These are phyloP conservation scores for Ophiocordyceps sinensis DNA, from an alignment of 2,329 filamentous ascomycete genomes.

Conservation along the genomic window DNA sequence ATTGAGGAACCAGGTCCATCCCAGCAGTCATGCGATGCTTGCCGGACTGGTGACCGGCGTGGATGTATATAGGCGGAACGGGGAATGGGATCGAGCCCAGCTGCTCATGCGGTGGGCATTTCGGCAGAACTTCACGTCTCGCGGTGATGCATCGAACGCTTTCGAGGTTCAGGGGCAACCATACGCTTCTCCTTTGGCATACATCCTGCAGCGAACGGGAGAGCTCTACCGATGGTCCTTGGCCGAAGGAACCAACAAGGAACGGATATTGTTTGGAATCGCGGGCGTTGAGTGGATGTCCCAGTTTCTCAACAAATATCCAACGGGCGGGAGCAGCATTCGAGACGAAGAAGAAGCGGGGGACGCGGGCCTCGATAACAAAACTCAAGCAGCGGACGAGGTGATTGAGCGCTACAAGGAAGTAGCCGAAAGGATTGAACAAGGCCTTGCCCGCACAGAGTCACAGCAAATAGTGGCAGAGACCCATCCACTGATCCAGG, in stretches of 20 bases:
- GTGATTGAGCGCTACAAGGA: slow-evolving; percentile 3
- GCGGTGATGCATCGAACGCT: not conserved
- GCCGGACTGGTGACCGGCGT: not conserved
- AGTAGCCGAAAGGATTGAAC: not conserved
- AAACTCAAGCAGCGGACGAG: not conserved
- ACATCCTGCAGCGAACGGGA: not conserved
- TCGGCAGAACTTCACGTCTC: not conserved
- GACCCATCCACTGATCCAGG: not conserved
- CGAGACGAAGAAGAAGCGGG: not conserved
- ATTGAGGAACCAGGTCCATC: not conserved
- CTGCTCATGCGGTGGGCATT: slow-evolving; percentile 1
- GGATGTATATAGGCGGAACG: not conserved
- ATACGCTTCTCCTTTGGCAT: not conserved
- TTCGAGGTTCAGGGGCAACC: not conserved
- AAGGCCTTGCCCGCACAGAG: slow-evolving; percentile 1
- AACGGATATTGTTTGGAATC: not conserved
- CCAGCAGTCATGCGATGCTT: not conserved
- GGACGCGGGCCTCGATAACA: not conserved
- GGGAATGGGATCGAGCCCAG: slow-evolving; percentile 1
- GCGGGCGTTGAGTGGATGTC: not conserved
- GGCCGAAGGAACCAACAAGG: not conserved
- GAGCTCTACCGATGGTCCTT: slow-evolving; percentile 4
- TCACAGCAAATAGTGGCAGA: not conserved
- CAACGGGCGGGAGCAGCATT: not conserved
- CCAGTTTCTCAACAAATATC: not conserved